Conservation (phyloP, 1,139 yeast genomes). For the Petasospora rhodanensis region DNA sequence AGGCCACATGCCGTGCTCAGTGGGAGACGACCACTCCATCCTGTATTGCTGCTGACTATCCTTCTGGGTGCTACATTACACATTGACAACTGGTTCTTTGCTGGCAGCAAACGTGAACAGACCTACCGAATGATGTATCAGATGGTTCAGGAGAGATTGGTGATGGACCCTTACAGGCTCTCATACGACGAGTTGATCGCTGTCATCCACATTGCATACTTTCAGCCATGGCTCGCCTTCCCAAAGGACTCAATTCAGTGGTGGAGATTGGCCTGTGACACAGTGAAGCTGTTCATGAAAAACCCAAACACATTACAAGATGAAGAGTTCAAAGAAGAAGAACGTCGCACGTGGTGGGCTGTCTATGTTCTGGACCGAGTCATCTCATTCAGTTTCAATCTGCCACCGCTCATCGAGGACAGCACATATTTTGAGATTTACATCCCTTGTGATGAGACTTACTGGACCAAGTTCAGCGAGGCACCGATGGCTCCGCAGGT, state of each 20-base stretch:
- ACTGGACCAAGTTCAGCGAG: slow-evolving; percentile 27
- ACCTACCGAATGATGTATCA: slow-evolving; percentile 17
- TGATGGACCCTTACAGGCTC: slow-evolving; percentile 15
- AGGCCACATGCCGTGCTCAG: slow-evolving; percentile 27
- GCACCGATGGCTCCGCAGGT: slow-evolving; percentile 12
- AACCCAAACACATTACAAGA: slow-evolving; percentile 1
- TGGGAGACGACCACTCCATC: slow-evolving; percentile 28
- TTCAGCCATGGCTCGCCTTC: slow-evolving; percentile 37
- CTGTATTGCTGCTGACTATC: slow-evolving; percentile 31
- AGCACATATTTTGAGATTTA: slow-evolving; percentile 30
- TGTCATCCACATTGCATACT: slow-evolving; percentile 34
- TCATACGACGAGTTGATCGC: slow-evolving; percentile 36
- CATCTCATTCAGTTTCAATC: slow-evolving; percentile 35
- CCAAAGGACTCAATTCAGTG: slow-evolving; percentile 36
- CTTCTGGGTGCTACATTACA: slow-evolving; percentile 35
- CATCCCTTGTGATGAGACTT: slow-evolving; percentile 32
- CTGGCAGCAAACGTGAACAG: slow-evolving; percentile 24
- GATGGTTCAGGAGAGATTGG: slow-evolving; percentile 17
- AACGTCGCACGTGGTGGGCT: slow-evolving; percentile 41
- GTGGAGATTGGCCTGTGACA: slow-evolving; percentile 35
- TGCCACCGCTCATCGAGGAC: slow-evolving; percentile 32
- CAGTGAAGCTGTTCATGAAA: slow-evolving; percentile 12
- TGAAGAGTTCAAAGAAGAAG: slow-evolving; percentile 35
- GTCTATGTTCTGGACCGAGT: slow-evolving; percentile 38
- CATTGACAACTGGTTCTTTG: slow-evolving; percentile 34